A percentile compares a stretch with the other conserved stretches of the same genome.
Conservation (phyloP, 1,284 basidiomycete species). For the Leccinum cinnamomeum region DNA sequence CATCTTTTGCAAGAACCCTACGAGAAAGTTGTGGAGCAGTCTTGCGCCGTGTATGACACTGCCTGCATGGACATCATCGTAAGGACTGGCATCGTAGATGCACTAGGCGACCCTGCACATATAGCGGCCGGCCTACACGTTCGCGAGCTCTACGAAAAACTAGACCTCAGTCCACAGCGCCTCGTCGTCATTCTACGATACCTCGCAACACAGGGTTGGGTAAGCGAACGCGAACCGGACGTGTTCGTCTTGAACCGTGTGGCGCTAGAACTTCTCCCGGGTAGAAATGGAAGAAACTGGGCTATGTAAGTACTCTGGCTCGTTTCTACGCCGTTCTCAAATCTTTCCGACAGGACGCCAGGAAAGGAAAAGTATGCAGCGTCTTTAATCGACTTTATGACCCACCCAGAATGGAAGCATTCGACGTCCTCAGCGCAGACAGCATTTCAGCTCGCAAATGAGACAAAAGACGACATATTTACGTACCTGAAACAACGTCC, state of each 20-base stretch:
- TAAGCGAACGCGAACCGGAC: conserved; percentile 22
- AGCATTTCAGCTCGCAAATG: conserved; percentile 26
- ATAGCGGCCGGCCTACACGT: conserved; percentile 14
- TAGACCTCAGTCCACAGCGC: conserved; percentile 23
- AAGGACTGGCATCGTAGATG: conserved; percentile 24
- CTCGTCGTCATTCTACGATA: conserved; percentile 23
- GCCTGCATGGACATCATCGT: conserved; percentile 27
- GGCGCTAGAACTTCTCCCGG: conserved; percentile 23
- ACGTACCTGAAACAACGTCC: conserved; percentile 7
- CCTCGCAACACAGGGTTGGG: conserved; percentile 27
- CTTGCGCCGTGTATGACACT: conserved; percentile 25
- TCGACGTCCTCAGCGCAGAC: conserved; percentile 21
- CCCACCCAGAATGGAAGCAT: conserved; percentile 28
- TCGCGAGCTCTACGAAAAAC: conserved; percentile 16
- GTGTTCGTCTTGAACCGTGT: conserved; percentile 25
- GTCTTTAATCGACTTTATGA: conserved; percentile 21
- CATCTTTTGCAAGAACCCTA: conserved; percentile 25
- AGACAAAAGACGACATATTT: conserved; percentile 24
- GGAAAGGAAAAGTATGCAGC: conserved; percentile 23
- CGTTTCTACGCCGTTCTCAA: too few species aligned
- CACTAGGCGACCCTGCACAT: conserved; percentile 15
- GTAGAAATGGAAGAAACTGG: conserved; percentile 25
- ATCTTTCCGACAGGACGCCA: conserved; percentile 18
- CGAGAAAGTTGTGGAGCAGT: conserved; percentile 22
- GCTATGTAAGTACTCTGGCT: conserved; percentile 13